Percentiles rank a stretch among this genome's conserved stretches.
phyloP scores from a whole-genome alignment of 768 basidiomycete genomes.

The Tricholoma matsutake region DNA sequence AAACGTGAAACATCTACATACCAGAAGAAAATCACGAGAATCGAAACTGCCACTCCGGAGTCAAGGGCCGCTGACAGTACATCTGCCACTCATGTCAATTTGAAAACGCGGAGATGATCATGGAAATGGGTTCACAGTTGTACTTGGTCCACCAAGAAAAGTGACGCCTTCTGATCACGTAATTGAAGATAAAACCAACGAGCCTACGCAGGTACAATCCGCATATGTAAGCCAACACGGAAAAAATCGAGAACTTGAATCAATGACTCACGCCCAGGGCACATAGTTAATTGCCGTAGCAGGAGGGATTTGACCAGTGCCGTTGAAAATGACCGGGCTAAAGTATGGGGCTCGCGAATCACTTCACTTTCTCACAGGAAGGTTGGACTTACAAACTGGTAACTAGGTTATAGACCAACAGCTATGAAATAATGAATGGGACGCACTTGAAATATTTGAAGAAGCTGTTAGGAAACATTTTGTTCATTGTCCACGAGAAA shows the following conservation, averaged over 20 bases:
- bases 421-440: not conserved
- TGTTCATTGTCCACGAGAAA: constrained; percentile 56
- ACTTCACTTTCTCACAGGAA: not conserved
- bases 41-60: constrained; percentile 59
- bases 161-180: constrained; percentile 52
- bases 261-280: constrained; percentile 41
- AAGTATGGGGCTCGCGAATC: constrained; percentile 20
- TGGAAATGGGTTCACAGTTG: constrained; percentile 28
- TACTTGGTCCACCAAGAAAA: constrained; percentile 73
- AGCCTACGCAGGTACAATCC: constrained; percentile 20
- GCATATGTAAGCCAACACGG: no score
- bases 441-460: constrained; percentile 63
- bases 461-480: constrained; percentile 61
- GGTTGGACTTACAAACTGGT: no score
- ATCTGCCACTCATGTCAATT: not conserved
- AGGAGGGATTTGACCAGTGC: constrained; percentile 60
- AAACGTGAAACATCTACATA: not conserved
- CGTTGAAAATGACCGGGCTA: constrained; percentile 57
- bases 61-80: constrained; percentile 73
- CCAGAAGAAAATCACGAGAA: constrained; percentile 35
- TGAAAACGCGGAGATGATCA: constrained; percentile 17
- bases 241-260: no score
- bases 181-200: constrained; percentile 66
- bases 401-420: no score
- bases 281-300: constrained; percentile 68